Conservation (phyloP, 2,329 filamentous ascomycete genomes). For the Proliferodiscus dingleyae region DNA sequence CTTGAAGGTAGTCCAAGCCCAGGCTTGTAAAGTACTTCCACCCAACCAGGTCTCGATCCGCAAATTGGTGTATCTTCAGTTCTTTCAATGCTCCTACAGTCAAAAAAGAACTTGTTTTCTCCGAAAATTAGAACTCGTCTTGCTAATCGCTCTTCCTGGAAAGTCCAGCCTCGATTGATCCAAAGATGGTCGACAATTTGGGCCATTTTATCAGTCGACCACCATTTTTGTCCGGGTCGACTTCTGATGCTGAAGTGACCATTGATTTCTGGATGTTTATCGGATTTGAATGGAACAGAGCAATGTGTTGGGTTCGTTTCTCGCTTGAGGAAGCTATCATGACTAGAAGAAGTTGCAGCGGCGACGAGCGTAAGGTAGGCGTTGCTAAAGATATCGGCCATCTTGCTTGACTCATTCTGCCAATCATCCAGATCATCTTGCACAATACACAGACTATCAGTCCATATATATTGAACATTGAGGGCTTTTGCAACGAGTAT, state of each 20-base stretch:
- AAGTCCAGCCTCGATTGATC: constrained; percentile 2
- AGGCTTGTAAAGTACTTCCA: background rate
- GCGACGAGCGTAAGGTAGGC: background rate
- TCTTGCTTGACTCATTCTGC: background rate
- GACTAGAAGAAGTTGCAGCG: background rate
- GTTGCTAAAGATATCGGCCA: constrained; percentile 1
- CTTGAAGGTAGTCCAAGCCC: background rate
- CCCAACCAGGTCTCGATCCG: background rate
- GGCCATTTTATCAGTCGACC: background rate
- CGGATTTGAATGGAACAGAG: no score
- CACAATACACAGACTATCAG: constrained; percentile 1
- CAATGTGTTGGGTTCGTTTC: no score
- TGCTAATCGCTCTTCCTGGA: constrained; percentile 4
- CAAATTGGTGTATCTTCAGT: background rate
- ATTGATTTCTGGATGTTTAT: background rate
- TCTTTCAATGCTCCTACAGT: background rate
- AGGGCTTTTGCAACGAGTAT: background rate
- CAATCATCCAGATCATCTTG: background rate
- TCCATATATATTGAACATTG: background rate
- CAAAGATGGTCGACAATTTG: background rate
- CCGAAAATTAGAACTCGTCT: background rate
- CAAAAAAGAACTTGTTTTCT: background rate
- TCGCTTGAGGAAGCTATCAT: background rate
- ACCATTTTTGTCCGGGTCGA: no score
- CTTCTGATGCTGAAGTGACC: background rate